A percentile compares a stretch with the other conserved stretches of the same genome.
Evolutionary conservation across 164 flowering plant genomes (phyloP).

Genomic region (Kalanchoe fedtschenkoi): DNA sequence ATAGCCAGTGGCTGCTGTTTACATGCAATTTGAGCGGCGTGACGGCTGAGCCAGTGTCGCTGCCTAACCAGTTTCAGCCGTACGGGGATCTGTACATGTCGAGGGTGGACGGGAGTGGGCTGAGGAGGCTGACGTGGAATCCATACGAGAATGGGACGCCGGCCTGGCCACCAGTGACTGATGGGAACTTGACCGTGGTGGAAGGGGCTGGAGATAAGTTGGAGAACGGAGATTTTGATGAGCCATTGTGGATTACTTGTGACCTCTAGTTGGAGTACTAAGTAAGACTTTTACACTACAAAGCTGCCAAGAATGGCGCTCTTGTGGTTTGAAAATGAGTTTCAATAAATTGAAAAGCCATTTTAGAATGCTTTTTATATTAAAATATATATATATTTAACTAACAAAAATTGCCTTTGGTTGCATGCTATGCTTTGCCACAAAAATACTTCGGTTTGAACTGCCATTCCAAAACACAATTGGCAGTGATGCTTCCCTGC

Average conservation of each 20-base stretch:
- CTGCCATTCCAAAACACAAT: too few species aligned
- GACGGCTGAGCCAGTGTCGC: slow-evolving; percentile 69
- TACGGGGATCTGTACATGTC: slow-evolving; percentile 63
- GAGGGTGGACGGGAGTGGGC: slow-evolving; percentile 64
- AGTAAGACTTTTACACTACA: too few species aligned
- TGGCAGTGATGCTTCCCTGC: neutral
- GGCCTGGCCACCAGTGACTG: slow-evolving; percentile 39
- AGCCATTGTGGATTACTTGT: slow-evolving; percentile 55
- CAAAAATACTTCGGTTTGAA: neutral
- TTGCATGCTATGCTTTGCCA: too few species aligned
- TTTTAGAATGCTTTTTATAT: too few species aligned
- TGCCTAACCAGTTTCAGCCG: slow-evolving; percentile 87
- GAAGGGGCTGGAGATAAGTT: slow-evolving; percentile 33
- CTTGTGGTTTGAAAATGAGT: too few species aligned
- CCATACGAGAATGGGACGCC: slow-evolving; percentile 89
- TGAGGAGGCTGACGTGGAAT: slow-evolving; percentile 72
- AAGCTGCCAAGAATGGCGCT: too few species aligned
- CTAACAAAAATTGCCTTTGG: too few species aligned
- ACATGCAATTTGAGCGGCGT: slow-evolving; percentile 62
- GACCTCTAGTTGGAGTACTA: too few species aligned
- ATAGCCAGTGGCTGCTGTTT: slow-evolving; percentile 67
- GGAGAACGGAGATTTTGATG: slow-evolving; percentile 38
- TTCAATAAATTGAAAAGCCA: too few species aligned
- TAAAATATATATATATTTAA: too few species aligned
- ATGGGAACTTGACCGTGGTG: slow-evolving; percentile 21